Conservation (phyloP, 2,329 filamentous ascomycete genomes). For the Sarocladium oryzae region DNA sequence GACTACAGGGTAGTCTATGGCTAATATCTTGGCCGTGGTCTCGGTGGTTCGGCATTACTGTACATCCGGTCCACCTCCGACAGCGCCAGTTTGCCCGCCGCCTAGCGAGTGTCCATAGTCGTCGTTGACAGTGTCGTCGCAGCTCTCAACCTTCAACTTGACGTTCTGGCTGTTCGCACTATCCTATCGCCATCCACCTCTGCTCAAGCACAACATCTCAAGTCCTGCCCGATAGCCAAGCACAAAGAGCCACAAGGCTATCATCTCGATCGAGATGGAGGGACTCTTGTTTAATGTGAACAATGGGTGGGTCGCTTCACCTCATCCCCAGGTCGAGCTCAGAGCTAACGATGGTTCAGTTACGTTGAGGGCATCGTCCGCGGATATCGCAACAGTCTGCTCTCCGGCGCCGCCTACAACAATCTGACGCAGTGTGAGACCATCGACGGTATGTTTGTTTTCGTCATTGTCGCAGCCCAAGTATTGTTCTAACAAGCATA, state of each 20-base stretch:
- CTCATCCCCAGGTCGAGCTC: not conserved
- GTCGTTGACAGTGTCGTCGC: not conserved
- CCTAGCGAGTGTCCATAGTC: not conserved
- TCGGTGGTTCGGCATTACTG: slow-evolving; percentile 8
- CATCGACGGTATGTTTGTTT: slow-evolving; percentile 67
- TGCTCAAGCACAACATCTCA: slow-evolving; percentile 2
- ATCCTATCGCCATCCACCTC: slow-evolving; percentile 10
- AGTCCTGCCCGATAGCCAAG: not conserved
- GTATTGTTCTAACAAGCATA: slow-evolving; percentile 9
- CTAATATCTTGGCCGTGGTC: not conserved
- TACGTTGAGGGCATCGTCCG: slow-evolving; percentile 97
- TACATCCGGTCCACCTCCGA: slow-evolving; percentile 5
- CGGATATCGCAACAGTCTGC: slow-evolving; percentile 89
- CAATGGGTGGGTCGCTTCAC: slow-evolving; percentile 61
- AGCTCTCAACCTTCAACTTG: not conserved
- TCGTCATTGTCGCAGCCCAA: not conserved
- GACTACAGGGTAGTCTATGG: not conserved
- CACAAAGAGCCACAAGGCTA: slow-evolving; percentile 6
- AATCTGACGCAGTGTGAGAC: slow-evolving; percentile 98
- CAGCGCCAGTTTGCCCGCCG: not conserved
- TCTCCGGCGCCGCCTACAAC: slow-evolving; percentile 84
- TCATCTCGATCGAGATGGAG: slow-evolving; percentile 59
- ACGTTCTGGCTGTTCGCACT: slow-evolving; percentile 9
- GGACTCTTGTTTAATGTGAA: slow-evolving; percentile 92
- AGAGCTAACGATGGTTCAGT: slow-evolving; percentile 41